Evolutionary conservation across 1,139 yeast species (phyloP), one percentile per base, ranked within the genome.

Genomic region (Debaryomyces coudertii): DNA sequence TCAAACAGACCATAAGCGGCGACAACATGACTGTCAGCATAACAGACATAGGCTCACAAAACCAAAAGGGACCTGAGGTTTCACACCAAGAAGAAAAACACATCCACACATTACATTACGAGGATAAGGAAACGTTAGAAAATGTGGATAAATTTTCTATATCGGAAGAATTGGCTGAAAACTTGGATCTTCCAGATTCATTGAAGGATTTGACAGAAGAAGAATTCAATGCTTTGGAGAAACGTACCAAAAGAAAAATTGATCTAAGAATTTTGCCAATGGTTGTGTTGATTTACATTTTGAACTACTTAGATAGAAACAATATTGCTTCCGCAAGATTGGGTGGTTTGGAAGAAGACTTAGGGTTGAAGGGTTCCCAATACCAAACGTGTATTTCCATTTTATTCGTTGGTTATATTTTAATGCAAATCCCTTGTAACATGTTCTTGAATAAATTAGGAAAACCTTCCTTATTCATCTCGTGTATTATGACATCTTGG

Each of bases 261-360:
- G 88, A 83, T 55, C 28, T 75, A 11, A 64, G 83, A 48, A 68
- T 83, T 44, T 62, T 83, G 55, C 87, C 87, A 7, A 73, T 77
- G 71, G 65, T 82, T 33, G 73, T 79, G n/a, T 55, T 74, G 40
- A 68, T 80, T 44, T 81, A 81, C 52, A 68, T 81, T 46, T 64
- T 82, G 48, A 76, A 81, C 50, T 80, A 73, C 54, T 66, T 83
- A 48, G 89, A 83, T 61, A 66, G 86, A 53, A 79, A 80, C 51
- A 81, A 80, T 56, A 79, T 83, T 53, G 85, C 85, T 2, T 76
- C 79, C 55, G 87, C 87, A 0, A 69, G 83, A 52, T 69, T 82
- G 23, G 85, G 81, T 46, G 85, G 84, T 4, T 60, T 83, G 37
- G 80, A 73, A 49, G 68, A 65, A 12, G 87, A 82, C 51, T 61